phyloP scores from a whole-genome alignment of 805 yeast species.

The Saccharomycopsis olivae region DNA sequence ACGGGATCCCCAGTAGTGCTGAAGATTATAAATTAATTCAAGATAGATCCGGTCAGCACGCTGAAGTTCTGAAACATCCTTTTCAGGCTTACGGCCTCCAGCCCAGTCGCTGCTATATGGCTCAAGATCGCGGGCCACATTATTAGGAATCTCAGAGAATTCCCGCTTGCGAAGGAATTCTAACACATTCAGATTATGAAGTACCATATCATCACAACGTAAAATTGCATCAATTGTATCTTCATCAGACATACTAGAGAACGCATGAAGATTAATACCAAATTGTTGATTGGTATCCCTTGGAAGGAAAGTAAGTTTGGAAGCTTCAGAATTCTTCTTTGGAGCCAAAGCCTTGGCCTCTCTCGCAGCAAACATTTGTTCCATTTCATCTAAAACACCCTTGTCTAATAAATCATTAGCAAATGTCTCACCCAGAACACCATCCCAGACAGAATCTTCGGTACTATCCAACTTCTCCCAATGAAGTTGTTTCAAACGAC shows the following conservation, averaged over 20 bases:
- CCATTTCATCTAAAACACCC: conserved; percentile 80
- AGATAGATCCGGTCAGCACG: conserved; percentile 80
- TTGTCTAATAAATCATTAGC: conserved; percentile 56
- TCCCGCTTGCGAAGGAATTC: conserved; percentile 77
- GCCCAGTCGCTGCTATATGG: conserved; percentile 77
- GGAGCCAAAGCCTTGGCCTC: conserved; percentile 43
- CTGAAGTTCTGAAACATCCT: conserved; percentile 67
- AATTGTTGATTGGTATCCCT: conserved; percentile 89
- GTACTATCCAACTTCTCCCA: conserved; percentile 91
- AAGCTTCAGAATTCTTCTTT: conserved; percentile 35
- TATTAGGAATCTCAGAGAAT: conserved; percentile 63
- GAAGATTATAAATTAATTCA: conserved; percentile 73
- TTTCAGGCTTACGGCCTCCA: conserved; percentile 41
- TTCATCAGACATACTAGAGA: conserved; percentile 48
- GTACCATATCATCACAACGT: conserved; percentile 62
- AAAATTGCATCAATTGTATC: conserved; percentile 63
- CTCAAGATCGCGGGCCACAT: conserved; percentile 56
- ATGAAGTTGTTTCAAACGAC: conserved; percentile 85
- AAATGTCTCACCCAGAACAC: conserved; percentile 42
- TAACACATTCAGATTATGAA: conserved; percentile 60
- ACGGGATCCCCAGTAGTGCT: conserved; percentile 87
- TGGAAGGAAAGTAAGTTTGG: conserved; percentile 60
- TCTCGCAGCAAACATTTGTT: conserved; percentile 78
- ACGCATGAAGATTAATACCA: conserved; percentile 84
- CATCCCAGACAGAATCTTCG: conserved; percentile 79